These are phyloP conservation scores for Vigna hirtella DNA, from an alignment of 306 rosid genomes.

Conservation along the genomic window DNA sequence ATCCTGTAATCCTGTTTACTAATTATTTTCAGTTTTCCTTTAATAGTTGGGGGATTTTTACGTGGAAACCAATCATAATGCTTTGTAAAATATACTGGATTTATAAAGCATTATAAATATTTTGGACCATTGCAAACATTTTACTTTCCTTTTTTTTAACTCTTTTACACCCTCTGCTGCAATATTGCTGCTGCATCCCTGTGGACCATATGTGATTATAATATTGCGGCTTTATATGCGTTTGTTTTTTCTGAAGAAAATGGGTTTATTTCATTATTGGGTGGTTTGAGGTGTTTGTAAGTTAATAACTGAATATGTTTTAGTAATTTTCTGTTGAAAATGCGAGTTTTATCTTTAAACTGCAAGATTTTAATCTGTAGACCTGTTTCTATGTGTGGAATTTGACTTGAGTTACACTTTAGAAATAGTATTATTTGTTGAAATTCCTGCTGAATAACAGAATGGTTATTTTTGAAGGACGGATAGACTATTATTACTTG, in stretches of 20 bases:
- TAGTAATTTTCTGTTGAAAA: not conserved
- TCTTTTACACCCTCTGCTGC: not conserved
- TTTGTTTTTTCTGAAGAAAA: not conserved
- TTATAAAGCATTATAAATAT: not conserved
- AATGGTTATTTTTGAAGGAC: not conserved
- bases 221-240: constrained; percentile 10
- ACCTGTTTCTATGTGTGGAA: not conserved
- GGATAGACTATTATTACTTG: not conserved
- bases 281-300: not conserved
- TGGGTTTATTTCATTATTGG: not conserved
- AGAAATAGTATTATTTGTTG: not conserved
- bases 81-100: not conserved
- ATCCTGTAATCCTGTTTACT: too few relatives aligned
- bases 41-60: too few relatives aligned
- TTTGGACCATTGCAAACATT: not conserved
- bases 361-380: not conserved
- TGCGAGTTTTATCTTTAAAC: not conserved
- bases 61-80: not conserved
- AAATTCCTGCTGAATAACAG: not conserved
- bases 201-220: not conserved
- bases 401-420: not conserved
- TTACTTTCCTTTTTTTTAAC: not conserved
- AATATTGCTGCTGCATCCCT: not conserved
- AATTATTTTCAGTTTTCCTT: too few relatives aligned
- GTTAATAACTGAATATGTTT: not conserved